Percentiles rank a stretch among this genome's conserved stretches.
Conservation (phyloP, 257 asterid species). For the Handroanthus guayacan region DNA sequence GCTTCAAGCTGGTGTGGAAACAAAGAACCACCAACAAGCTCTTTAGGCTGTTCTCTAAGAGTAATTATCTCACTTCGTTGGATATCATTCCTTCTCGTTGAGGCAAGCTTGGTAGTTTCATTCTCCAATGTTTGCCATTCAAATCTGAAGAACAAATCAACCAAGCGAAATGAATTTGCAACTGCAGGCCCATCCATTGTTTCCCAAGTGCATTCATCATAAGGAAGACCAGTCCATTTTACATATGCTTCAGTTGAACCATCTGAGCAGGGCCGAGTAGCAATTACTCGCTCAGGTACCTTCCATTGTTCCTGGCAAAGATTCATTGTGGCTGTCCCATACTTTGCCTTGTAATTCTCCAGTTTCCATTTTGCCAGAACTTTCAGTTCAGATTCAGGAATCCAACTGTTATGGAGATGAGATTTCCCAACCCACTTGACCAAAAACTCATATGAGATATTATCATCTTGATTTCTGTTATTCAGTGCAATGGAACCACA, state of each 20-base stretch:
- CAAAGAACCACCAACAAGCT: constrained; percentile 81
- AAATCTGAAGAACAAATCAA: constrained; percentile 73
- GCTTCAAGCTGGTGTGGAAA: constrained; percentile 99
- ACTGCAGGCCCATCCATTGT: constrained; percentile 75
- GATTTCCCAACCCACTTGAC: constrained; percentile 98
- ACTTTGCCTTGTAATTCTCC: constrained; percentile 91
- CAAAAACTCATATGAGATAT: constrained; percentile 65
- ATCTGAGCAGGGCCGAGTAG: constrained; percentile 62
- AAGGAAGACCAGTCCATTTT: constrained; percentile 90
- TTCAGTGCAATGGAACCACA: constrained; percentile 40
- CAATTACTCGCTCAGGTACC: constrained; percentile 84
- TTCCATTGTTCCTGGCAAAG: constrained; percentile 91
- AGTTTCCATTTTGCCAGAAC: constrained; percentile 80
- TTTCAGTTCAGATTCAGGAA: constrained; percentile 86
- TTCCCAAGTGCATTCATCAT: constrained; percentile 99
- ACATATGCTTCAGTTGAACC: constrained; percentile 80
- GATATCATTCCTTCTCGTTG: constrained; percentile 46
- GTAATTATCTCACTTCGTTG: constrained; percentile 65
- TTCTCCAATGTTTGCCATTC: constrained; percentile 71
- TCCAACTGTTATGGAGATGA: constrained; percentile 88
- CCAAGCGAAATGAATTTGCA: constrained; percentile 61
- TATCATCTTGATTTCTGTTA: constrained; percentile 35
- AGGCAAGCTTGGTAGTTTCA: constrained; percentile 53
- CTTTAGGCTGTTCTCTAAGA: constrained; percentile 91
- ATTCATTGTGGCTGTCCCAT: constrained; percentile 78